Conservation (phyloP, 805 yeast species). For the Zygosaccharomyces kombuchaensis region DNA sequence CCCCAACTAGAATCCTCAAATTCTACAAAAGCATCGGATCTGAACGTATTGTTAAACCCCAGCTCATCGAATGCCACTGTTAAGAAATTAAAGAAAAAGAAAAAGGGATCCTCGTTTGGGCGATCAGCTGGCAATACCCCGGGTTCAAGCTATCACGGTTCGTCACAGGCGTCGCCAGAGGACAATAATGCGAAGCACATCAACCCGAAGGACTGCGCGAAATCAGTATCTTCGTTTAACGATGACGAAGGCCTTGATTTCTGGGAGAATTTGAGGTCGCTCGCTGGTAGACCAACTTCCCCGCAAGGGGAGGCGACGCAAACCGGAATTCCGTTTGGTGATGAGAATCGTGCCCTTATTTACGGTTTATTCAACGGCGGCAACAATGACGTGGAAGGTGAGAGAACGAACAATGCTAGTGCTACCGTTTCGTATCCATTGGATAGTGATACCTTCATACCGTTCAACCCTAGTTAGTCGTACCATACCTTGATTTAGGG, state of each 20-base stretch:
- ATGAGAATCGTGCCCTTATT: constrained; percentile 16
- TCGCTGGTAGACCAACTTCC: constrained; percentile 38
- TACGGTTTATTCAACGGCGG: constrained; percentile 16
- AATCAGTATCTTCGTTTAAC: constrained; percentile 8
- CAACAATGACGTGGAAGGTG: constrained; percentile 4
- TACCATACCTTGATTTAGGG: background rate
- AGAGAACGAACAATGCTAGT: background rate
- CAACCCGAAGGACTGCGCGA: constrained; percentile 8
- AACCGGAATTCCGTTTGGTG: constrained; percentile 3
- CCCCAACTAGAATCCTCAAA: constrained; percentile 64
- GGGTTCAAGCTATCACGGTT: constrained; percentile 4
- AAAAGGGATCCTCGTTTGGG: constrained; percentile 7
- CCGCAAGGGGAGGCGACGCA: constrained; percentile 7
- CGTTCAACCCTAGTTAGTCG: constrained; percentile 16
- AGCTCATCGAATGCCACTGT: constrained; percentile 8
- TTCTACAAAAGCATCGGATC: constrained; percentile 44
- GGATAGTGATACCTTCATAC: constrained; percentile 12
- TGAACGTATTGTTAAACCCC: constrained; percentile 44
- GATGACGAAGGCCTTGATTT: constrained; percentile 63
- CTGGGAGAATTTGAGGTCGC: constrained; percentile 63
- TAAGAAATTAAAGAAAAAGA: constrained; percentile 12
- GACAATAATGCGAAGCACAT: constrained; percentile 3
- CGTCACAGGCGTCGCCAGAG: constrained; percentile 10
- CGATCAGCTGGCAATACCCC: constrained; percentile 10
- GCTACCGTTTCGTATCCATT: background rate